Percentiles rank a stretch among this genome's conserved stretches.
Evolutionary conservation across 352 stramenopile species (phyloP).

Genomic region (Globisporangium yorkense): DNA sequence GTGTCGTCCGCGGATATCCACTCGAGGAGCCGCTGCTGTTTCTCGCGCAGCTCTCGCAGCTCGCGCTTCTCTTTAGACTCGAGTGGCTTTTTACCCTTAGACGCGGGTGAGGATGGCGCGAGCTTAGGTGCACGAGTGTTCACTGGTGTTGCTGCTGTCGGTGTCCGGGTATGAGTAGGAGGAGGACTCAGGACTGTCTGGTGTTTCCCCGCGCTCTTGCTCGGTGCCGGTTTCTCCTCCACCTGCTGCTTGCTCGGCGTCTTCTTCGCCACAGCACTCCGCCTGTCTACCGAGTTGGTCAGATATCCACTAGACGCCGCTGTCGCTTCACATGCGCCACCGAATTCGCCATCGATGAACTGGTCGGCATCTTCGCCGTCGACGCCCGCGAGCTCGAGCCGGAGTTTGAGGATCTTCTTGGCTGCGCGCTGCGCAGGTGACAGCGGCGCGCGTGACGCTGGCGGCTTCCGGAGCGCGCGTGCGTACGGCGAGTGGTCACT

Average conservation of each 20-base stretch:
- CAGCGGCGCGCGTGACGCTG: conserved; percentile 11
- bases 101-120: not conserved
- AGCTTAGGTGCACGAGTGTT: too few relatives aligned
- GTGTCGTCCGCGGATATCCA: conserved; percentile 9
- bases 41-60: conserved; percentile 5
- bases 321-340: too few relatives aligned
- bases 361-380: not conserved
- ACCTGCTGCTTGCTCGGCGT: not conserved
- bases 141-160: not conserved
- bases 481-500: conserved; percentile 32
- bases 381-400: conserved; percentile 21
- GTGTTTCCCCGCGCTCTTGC: too few relatives aligned
- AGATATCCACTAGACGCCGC: too few relatives aligned
- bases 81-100: not conserved
- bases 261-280: too few relatives aligned
- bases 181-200: not conserved
- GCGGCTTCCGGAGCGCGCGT: conserved; percentile 18
- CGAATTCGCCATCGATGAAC: not conserved
- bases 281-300: too few relatives aligned
- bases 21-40: conserved; percentile 10
- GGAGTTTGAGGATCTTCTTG: conserved; percentile 47
- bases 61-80: conserved; percentile 4
- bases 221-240: not conserved
- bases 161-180: not conserved
- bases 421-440: conserved; percentile 48